Evolutionary conservation across 2,329 filamentous ascomycete species (phyloP).

Genomic region (Calonectria hawksworthii): DNA sequence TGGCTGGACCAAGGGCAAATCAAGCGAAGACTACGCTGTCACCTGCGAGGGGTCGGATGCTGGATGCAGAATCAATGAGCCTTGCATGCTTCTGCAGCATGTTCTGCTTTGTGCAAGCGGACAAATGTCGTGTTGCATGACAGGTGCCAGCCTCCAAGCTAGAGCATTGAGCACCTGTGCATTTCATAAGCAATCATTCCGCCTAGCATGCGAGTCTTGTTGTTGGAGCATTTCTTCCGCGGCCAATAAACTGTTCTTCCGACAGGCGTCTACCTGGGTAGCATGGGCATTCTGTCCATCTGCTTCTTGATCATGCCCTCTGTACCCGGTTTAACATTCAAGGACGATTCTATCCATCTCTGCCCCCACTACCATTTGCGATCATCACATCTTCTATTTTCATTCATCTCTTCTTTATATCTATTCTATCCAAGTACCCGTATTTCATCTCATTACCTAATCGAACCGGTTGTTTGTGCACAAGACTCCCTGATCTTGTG

Average conservation of each 20-base stretch:
- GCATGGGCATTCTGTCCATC: background rate
- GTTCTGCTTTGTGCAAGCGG: constrained; percentile 19
- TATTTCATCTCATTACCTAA: background rate
- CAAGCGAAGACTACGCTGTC: constrained; percentile 20
- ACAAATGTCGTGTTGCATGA: constrained; percentile 18
- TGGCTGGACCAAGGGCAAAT: constrained; percentile 4
- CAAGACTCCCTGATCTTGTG: background rate
- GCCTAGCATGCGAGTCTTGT: background rate
- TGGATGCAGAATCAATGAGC: constrained; percentile 23
- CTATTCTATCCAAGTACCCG: background rate
- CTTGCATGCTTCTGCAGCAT: constrained; percentile 29
- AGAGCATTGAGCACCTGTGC: background rate
- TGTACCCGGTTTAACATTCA: background rate
- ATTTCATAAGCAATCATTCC: background rate
- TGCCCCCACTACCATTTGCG: background rate
- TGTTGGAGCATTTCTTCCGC: background rate
- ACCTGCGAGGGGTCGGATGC: constrained; percentile 13
- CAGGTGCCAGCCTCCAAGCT: background rate
- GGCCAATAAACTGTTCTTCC: background rate
- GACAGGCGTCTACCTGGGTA: background rate
- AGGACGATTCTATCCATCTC: background rate
- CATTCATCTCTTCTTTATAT: background rate
- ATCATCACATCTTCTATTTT: background rate
- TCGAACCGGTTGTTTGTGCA: background rate
- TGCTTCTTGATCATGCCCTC: background rate